Evolutionary conservation across 805 yeast genomes (phyloP).

Genomic region (Clavispora fructus): DNA sequence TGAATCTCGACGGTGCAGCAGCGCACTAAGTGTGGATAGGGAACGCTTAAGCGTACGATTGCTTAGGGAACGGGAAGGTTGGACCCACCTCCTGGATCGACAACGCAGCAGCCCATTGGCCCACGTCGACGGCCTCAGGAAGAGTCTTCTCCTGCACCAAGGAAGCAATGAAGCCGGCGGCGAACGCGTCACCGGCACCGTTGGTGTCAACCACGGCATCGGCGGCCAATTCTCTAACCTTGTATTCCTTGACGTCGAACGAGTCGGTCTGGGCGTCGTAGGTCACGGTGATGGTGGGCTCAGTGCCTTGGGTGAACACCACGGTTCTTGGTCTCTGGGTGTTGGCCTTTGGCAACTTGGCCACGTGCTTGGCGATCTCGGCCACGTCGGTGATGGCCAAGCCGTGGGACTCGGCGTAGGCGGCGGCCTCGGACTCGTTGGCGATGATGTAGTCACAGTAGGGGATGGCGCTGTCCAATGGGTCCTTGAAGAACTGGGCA

Average conservation of each 20-base stretch:
- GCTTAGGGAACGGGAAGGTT: conserved; percentile 79
- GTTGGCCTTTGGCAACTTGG: conserved; percentile 73
- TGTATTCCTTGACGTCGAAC: conserved; percentile 45
- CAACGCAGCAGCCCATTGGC: conserved; percentile 94
- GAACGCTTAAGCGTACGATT: conserved; percentile 36
- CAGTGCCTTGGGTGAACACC: conserved; percentile 91
- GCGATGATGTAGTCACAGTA: conserved; percentile 90
- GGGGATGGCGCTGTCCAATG: conserved; percentile 71
- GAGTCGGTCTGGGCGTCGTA: conserved; percentile 46
- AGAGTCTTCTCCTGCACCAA: conserved; percentile 68
- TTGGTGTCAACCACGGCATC: conserved; percentile 82
- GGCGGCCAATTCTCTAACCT: conserved; percentile 68
- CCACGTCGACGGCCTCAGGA: conserved; percentile 63
- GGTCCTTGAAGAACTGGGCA: conserved; percentile 91
- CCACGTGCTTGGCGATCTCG: conserved; percentile 78
- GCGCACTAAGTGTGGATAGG: no score
- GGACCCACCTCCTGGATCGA: conserved; percentile 95
- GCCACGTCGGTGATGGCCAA: conserved; percentile 54
- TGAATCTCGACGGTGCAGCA: conserved; percentile 6
- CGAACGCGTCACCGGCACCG: conserved; percentile 99
- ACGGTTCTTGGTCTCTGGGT: conserved; percentile 70
- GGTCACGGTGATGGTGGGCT: conserved; percentile 77
- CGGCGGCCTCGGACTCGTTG: conserved; percentile 95
- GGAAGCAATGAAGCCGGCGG: conserved; percentile 92
- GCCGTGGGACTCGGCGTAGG: conserved; percentile 84